Conservation (phyloP, 345 rosid species). For the Zanthoxylum bungeanum region DNA sequence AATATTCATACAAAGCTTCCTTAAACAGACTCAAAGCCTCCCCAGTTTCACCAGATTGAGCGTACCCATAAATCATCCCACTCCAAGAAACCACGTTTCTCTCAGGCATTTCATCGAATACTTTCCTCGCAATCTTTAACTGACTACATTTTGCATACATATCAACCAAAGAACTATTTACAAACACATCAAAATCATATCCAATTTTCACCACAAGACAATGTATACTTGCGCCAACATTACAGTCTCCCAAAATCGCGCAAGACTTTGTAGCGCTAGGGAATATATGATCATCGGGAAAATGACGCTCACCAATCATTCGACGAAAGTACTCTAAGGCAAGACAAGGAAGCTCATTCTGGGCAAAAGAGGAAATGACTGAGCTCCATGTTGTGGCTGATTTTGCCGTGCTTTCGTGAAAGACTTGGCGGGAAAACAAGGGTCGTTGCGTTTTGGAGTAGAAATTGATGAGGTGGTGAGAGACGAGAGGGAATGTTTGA, state of each 20-base stretch:
- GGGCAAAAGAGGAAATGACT: slow-evolving; percentile 69
- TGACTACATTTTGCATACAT: slow-evolving; percentile 84
- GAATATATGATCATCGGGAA: slow-evolving; percentile 73
- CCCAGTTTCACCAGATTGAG: slow-evolving; percentile 67
- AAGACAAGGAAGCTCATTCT: slow-evolving; percentile 73
- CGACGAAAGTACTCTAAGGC: slow-evolving; percentile 63
- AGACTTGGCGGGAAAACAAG: slow-evolving; percentile 44
- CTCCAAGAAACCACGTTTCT: slow-evolving; percentile 93
- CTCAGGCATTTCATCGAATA: slow-evolving; percentile 84
- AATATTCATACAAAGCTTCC: slow-evolving; percentile 44
- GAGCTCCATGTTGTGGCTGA: slow-evolving; percentile 92
- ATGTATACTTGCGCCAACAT: slow-evolving; percentile 60
- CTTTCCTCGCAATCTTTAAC: slow-evolving; percentile 48
- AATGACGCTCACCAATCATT: slow-evolving; percentile 40
- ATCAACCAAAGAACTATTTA: slow-evolving; percentile 77
- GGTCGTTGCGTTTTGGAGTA: slow-evolving; percentile 83
- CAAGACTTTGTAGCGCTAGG: slow-evolving; percentile 81
- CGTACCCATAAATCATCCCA: slow-evolving; percentile 83
- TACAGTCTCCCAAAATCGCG: slow-evolving; percentile 54
- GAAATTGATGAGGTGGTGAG: slow-evolving; percentile 80
- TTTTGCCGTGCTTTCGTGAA: slow-evolving; percentile 45
- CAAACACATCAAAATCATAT: slow-evolving; percentile 63
- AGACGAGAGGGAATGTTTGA: slow-evolving; percentile 60
- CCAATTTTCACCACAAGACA: slow-evolving; percentile 60
- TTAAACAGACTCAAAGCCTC: slow-evolving; percentile 73